A percentile compares a stretch with the other conserved stretches of the same genome.
phyloP scores from a whole-genome alignment of 495 filamentous ascomycete species.

The Stereocaulon alpinum region DNA sequence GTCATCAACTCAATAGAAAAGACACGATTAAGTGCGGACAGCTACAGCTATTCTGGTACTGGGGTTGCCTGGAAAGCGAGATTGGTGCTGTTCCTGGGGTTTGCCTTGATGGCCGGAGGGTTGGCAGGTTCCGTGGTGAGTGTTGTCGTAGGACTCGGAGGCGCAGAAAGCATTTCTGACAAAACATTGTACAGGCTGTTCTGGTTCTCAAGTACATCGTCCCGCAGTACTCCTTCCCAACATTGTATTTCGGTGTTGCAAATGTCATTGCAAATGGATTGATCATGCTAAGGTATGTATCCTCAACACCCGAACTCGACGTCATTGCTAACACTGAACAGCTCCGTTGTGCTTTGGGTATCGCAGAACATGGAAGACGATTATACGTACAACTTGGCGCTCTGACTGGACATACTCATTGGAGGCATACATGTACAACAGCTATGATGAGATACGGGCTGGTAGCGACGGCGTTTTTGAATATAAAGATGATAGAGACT shows the following conservation, averaged over 20 bases:
- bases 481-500: neutral
- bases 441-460: neutral
- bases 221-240: constrained; percentile 64
- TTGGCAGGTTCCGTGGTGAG: constrained; percentile 77
- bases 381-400: constrained; percentile 88
- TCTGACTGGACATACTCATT: constrained; percentile 39
- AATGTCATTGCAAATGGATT: constrained; percentile 82
- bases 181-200: constrained; percentile 42
- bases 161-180: neutral
- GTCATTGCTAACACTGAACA: constrained; percentile 30
- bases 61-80: constrained; percentile 95
- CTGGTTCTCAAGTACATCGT: constrained; percentile 90
- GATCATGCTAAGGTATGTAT: constrained; percentile 68
- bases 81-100: constrained; percentile 90
- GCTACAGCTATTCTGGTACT: constrained; percentile 72
- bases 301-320: neutral
- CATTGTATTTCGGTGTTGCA: constrained; percentile 84
- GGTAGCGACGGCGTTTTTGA: neutral
- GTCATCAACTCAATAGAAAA: constrained; percentile 99
- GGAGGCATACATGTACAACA: constrained; percentile 8
- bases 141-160: constrained; percentile 5
- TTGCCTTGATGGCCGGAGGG: constrained; percentile 87
- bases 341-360: constrained; percentile 86
- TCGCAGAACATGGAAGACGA: constrained; percentile 99
- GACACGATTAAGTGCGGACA: constrained; percentile 71